Base-by-base conservation (phyloP, 495 filamentous ascomycete species). In the Evernia prunastri region DNA sequence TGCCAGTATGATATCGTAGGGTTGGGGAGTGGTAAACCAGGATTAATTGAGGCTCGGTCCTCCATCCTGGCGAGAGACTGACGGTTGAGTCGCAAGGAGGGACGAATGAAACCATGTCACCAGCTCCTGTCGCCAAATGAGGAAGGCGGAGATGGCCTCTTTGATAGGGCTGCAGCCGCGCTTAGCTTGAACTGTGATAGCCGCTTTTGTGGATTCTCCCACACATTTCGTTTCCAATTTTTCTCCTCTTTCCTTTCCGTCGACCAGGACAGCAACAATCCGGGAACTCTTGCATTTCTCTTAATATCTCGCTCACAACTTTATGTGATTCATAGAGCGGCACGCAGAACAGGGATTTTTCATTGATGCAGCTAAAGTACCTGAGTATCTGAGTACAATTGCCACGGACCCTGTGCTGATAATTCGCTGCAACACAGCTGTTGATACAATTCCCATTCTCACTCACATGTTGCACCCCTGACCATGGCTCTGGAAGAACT, bases 1-100 rank as follows among this genome's bases (percentile, higher is more conserved):
- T 91, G 89, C 89, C 89, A 92, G 76, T 87, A 90, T 45, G 85
- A 84, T 27, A 73, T 63, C 2, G 86, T 89, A 29, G 89, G 89
- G 69, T 83, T 82, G 7, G 76, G 70, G 39, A 69, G 72, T 8
- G 86, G 85, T 17, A 84, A 74, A 8, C 72, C 72, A 57, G 77
- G 77, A 67, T 66, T 40, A 29, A 73, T 66, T 15, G 51, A 47
- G 20, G 66, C 67, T 9, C 66, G 66, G 51, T 68, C 47, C 66
- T 86, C 43, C 84, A 73, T 71, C 10, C 10, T 53, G 36, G 51
- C 23, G 25, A 23, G 2, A 29, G 11, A 67, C 18, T 25, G 10
- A 3, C 27, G 9, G 15, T 20, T 36, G 5, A 27, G n/a, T 36
- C 20, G 15, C 15, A 33, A 33, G n/a, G 36, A 11, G 33, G 56